Conservation (phyloP, 495 filamentous ascomycete species). For the Rusavskia elegans region DNA sequence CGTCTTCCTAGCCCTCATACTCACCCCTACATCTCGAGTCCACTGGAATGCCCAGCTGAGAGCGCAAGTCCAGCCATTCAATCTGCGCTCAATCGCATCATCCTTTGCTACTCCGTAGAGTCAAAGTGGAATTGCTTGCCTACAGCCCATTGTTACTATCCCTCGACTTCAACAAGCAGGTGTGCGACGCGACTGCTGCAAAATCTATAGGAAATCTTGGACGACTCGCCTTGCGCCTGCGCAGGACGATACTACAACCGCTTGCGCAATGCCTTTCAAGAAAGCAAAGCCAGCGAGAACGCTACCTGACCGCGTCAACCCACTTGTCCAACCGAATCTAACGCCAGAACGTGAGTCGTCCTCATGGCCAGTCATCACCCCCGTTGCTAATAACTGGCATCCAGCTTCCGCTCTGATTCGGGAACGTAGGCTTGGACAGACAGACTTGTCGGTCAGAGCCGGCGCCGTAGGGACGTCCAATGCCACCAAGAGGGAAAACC, state of each 20-base stretch:
- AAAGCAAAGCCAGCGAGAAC: conserved; percentile 42
- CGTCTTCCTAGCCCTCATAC: neutral
- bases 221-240: neutral
- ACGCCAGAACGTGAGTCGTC: conserved; percentile 43
- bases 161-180: too few species aligned
- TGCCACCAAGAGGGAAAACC: conserved; percentile 49
- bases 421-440: conserved; percentile 81
- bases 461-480: conserved; percentile 46
- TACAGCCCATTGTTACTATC: too few species aligned
- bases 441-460: conserved; percentile 68
- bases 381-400: conserved; percentile 1
- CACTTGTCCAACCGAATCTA: conserved; percentile 56
- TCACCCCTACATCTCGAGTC: neutral
- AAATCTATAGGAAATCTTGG: too few species aligned
- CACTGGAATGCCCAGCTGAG: neutral
- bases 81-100: too few species aligned
- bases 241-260: neutral
- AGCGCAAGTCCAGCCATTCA: neutral
- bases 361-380: conserved; percentile 9
- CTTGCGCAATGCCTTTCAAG: conserved; percentile 14
- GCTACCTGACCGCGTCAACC: conserved; percentile 60
- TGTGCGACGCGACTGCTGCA: too few species aligned
- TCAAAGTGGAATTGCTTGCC: too few species aligned
- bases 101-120: too few species aligned
- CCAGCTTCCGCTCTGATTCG: conserved; percentile 46